A percentile compares a stretch with the other conserved stretches of the same genome.
Evolutionary conservation across 2,329 filamentous ascomycete genomes (phyloP).

Genomic region (Fusarium tanahbumbuense): DNA sequence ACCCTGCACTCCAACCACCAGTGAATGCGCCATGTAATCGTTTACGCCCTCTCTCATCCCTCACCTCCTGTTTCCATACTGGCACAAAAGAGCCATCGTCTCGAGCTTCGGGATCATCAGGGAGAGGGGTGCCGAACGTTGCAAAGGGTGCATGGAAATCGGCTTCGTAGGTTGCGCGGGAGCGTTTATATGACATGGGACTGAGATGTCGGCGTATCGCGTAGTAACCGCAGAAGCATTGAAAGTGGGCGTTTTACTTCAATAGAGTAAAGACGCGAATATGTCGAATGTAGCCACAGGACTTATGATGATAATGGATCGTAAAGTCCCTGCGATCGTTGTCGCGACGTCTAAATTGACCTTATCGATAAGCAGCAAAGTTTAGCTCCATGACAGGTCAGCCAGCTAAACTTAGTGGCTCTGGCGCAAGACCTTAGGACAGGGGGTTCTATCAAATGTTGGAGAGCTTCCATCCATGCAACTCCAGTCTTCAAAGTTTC

Average conservation of each 20-base stretch:
- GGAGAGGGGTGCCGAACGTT: slow-evolving; percentile 85
- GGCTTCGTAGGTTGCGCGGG: slow-evolving; percentile 80
- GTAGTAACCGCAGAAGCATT: slow-evolving; percentile 27
- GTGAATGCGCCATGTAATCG: slow-evolving; percentile 96
- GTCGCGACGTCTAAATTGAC: slow-evolving; percentile 31
- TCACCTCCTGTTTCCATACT: slow-evolving; percentile 98
- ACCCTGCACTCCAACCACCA: slow-evolving; percentile 96
- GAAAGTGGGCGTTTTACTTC: background rate
- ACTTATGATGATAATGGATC: slow-evolving; percentile 13
- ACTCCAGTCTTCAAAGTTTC: slow-evolving; percentile 15
- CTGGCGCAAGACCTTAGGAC: slow-evolving; percentile 7
- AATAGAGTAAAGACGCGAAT: background rate
- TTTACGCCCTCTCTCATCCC: slow-evolving; percentile 90
- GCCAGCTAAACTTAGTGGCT: slow-evolving; percentile 4
- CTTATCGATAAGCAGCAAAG: slow-evolving; percentile 40
- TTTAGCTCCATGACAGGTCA: slow-evolving; percentile 16
- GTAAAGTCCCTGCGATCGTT: slow-evolving; percentile 16
- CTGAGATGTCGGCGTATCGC: slow-evolving; percentile 11
- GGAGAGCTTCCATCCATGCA: slow-evolving; percentile 20
- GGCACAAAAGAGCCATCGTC: slow-evolving; percentile 95
- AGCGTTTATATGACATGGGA: slow-evolving; percentile 82
- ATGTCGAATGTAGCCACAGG: background rate
- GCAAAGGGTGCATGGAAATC: slow-evolving; percentile 80
- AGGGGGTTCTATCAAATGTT: slow-evolving; percentile 21
- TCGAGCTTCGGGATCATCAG: slow-evolving; percentile 79